phyloP scores from a whole-genome alignment of 1,284 basidiomycete genomes.

The Cystobasidium sp. region DNA sequence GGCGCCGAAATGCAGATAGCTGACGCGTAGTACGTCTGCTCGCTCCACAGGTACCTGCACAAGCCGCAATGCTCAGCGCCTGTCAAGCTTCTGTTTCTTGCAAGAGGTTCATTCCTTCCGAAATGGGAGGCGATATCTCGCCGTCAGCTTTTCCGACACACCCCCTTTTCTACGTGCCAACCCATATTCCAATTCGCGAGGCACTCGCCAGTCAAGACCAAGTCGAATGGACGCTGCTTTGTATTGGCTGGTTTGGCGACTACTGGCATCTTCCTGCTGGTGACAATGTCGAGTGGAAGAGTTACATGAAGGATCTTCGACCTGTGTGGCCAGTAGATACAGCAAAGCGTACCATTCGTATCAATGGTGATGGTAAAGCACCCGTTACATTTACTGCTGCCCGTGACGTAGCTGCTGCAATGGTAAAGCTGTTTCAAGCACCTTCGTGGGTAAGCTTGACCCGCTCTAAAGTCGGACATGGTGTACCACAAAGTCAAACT shows the following conservation, averaged over 20 bases:
- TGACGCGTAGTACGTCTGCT: too few species aligned
- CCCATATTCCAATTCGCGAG: conserved; percentile 7
- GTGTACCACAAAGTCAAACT: background rate
- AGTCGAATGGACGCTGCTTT: conserved; percentile 8
- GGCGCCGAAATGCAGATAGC: background rate
- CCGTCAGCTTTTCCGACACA: background rate
- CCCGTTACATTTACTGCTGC: conserved; percentile 1
- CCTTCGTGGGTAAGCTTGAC: background rate
- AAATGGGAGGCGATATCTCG: conserved; percentile 2
- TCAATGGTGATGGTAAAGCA: conserved; percentile 1
- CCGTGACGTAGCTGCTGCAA: conserved; percentile 9
- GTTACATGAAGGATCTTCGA: conserved; percentile 8
- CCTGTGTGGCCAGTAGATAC: conserved; percentile 7
- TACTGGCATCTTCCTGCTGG: conserved; percentile 6
- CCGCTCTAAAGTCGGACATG: background rate
- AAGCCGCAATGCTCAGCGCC: conserved; percentile 1
- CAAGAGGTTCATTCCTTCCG: conserved; percentile 11
- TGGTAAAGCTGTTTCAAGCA: conserved; percentile 8
- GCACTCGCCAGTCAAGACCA: background rate
- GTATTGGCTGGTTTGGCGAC: conserved; percentile 16
- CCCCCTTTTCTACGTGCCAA: conserved; percentile 8
- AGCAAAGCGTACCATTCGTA: background rate
- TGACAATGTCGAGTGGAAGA: background rate
- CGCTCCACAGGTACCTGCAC: background rate
- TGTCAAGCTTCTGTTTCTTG: conserved; percentile 1